Conservation (phyloP, 2,329 filamentous ascomycete species). For the Epichloe gansuensis region DNA sequence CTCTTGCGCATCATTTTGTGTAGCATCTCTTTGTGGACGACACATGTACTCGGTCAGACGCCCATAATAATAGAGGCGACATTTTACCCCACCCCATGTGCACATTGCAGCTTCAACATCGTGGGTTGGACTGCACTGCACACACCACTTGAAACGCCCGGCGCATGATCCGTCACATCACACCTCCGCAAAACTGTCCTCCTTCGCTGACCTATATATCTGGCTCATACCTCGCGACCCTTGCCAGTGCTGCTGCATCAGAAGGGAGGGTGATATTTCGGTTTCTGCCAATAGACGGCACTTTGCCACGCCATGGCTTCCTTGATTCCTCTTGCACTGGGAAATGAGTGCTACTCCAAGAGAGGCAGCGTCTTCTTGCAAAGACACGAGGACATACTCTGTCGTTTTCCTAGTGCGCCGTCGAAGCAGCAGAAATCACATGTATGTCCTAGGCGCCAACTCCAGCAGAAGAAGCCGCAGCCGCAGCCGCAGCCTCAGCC, state of each 20-base stretch:
- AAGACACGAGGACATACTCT: background rate
- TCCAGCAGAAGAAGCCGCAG: background rate
- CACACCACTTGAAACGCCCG: slow-evolving; percentile 3
- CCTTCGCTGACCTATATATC: background rate
- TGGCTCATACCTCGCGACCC: background rate
- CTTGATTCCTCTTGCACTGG: slow-evolving; percentile 20
- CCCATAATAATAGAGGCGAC: background rate
- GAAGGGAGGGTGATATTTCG: background rate
- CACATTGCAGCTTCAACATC: background rate
- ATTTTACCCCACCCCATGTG: background rate
- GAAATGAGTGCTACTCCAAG: slow-evolving; percentile 4
- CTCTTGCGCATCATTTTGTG: no score
- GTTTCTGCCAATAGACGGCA: background rate
- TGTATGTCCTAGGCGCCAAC: background rate
- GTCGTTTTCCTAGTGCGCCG: slow-evolving; percentile 1
- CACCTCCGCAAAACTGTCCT: background rate
- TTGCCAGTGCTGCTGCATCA: background rate
- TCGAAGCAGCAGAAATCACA: background rate
- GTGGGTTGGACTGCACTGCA: background rate
- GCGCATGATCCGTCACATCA: slow-evolving; percentile 2
- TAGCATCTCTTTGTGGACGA: background rate
- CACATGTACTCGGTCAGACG: background rate
- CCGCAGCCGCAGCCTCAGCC: background rate
- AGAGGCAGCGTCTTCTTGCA: slow-evolving; percentile 2
- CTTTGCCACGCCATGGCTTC: slow-evolving; percentile 13